Conservation (phyloP, 2,329 filamentous ascomycete genomes). For the Atkinsonella hypoxylon region DNA sequence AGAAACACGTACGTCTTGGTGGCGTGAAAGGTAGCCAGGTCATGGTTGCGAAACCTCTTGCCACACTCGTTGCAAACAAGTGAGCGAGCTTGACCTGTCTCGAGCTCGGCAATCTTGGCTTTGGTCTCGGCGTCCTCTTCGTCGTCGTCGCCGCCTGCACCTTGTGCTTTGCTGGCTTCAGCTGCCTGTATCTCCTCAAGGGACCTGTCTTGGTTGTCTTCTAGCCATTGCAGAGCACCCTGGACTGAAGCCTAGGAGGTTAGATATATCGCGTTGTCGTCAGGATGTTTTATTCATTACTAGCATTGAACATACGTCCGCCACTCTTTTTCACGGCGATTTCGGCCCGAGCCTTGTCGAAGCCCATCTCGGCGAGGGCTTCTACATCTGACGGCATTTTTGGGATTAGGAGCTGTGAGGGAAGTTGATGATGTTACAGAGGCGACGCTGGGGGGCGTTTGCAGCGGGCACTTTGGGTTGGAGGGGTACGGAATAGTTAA, state of each 20-base stretch:
- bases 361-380: conserved; percentile 59
- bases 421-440: neutral
- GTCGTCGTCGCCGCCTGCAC: conserved; percentile 38
- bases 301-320: conserved; percentile 46
- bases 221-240: conserved; percentile 87
- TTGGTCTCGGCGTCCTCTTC: conserved; percentile 36
- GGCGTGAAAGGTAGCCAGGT: conserved; percentile 81
- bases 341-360: conserved; percentile 70
- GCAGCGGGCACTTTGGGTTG: neutral
- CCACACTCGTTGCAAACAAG: conserved; percentile 91
- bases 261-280: neutral
- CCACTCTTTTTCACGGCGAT: conserved; percentile 76
- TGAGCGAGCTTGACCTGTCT: conserved; percentile 60
- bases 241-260: conserved; percentile 46
- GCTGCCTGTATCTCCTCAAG: conserved; percentile 64
- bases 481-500: no score
- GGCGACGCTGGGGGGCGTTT: neutral
- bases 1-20: conserved; percentile 55
- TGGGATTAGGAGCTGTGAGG: conserved; percentile 12
- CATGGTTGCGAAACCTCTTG: conserved; percentile 75
- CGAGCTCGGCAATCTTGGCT: conserved; percentile 51
- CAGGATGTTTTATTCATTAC: neutral
- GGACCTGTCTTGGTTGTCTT: conserved; percentile 78
- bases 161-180: conserved; percentile 27
- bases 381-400: conserved; percentile 51